Percentiles rank a stretch among this genome's conserved stretches.
phyloP scores from a whole-genome alignment of 2,329 filamentous ascomycete species.

The Arthroderma uncinatum region DNA sequence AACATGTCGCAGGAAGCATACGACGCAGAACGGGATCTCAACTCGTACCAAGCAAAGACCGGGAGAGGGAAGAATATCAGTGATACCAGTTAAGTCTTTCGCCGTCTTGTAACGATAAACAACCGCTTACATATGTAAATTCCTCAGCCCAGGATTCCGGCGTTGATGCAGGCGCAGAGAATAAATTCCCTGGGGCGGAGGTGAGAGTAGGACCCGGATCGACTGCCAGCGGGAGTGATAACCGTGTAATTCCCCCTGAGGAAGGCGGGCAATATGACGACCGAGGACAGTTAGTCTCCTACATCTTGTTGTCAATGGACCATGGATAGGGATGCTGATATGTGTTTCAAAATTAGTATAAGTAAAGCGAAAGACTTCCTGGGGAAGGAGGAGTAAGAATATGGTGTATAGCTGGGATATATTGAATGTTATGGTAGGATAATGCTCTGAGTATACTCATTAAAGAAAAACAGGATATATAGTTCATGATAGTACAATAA shows the following conservation, averaged over 20 bases:
- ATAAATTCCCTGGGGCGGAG: conserved; percentile 28
- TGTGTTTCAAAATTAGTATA: conserved; percentile 18
- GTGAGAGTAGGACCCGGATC: conserved; percentile 30
- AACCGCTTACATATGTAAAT: background rate
- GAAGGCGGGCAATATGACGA: conserved; percentile 33
- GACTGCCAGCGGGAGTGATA: conserved; percentile 27
- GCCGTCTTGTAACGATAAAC: background rate
- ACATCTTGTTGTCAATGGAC: background rate
- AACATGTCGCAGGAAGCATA: conserved; percentile 22
- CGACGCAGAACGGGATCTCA: conserved; percentile 32
- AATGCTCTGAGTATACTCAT: too few relatives aligned
- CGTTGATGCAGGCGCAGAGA: conserved; percentile 30
- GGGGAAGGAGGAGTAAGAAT: background rate
- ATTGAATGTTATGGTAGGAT: too few relatives aligned
- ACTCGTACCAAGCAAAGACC: conserved; percentile 30
- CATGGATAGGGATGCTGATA: conserved; percentile 7
- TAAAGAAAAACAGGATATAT: too few relatives aligned
- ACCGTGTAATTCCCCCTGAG: conserved; percentile 31
- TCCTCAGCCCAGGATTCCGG: conserved; percentile 31
- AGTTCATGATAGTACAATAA: too few relatives aligned
- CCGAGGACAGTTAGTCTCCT: conserved; percentile 25
- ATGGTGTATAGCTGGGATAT: conserved; percentile 23
- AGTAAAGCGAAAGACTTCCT: conserved; percentile 20
- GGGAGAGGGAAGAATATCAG: conserved; percentile 30
- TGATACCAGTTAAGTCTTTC: conserved; percentile 22